Evolutionary conservation across 768 basidiomycete genomes (phyloP), one percentile per base, ranked within the genome.

Genomic region (Podaxis carcinomalis): DNA sequence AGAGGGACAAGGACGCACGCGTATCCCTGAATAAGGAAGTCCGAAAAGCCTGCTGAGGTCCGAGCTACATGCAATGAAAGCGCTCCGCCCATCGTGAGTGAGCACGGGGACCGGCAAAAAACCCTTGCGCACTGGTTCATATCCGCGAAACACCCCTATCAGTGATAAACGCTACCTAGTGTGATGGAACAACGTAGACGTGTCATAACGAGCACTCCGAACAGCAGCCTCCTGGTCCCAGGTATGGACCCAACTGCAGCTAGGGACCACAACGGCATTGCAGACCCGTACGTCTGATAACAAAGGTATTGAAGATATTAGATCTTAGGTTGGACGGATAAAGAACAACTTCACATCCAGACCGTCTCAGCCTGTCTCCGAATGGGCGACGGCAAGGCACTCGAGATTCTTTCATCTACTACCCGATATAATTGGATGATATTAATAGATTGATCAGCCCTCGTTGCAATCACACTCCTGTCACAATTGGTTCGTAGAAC

Each of bases 371-470:
- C 21, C 37, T 13, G 52, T 25, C 52, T 23, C 52, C 52, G 52
- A 54, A 39, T 54, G 52, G 36, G 36, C 37, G 36, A 39, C 36
- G 23, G 52, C 40, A 37, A 19, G 14, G 13, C 37, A 40, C 11
- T 49, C 36, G n/a, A n/a, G 42, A 44, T 44, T 44, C 42, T 44
- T 44, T 44, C 19, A 39, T 58, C 21, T 23, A 23, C 4, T 44
- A 42, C 27, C 46, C 37, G 59, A 61, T 40, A n/a, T 46, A 44
- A 61, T 61, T 61, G 59, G 59, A 42, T 25, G 52, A 46, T 55
- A 61, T 61, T 47, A 49, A 61, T 61, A 61, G 42, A 54, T 46
- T 57, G 46, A 58, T 37, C 35, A 51, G 36, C 57, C 57, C 57
- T 59, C 57, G 49, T 59, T 25, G 50, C 37, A 59, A 59, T 59